Evolutionary conservation across 768 basidiomycete species (phyloP).

Genomic region (Panaeolus papilionaceus): DNA sequence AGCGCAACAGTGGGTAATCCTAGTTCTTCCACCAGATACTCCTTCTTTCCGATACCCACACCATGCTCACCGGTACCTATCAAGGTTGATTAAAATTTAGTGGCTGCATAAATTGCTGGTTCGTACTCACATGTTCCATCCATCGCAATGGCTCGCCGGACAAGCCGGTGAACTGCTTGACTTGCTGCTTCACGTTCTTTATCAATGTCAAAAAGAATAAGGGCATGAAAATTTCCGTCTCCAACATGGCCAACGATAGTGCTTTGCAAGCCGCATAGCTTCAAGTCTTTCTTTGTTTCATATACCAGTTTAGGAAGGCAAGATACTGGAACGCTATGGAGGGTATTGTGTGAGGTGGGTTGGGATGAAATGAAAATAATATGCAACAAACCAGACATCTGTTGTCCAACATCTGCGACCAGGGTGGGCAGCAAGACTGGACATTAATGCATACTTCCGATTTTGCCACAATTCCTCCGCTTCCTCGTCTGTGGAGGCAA

Average conservation of each 20-base stretch:
- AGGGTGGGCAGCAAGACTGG: slow-evolving; percentile 67
- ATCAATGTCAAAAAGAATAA: slow-evolving; percentile 66
- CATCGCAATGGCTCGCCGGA: slow-evolving; percentile 71
- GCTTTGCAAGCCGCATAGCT: slow-evolving; percentile 56
- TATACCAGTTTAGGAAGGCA: slow-evolving; percentile 71
- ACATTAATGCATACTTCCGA: slow-evolving; percentile 84
- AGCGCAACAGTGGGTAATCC: slow-evolving; percentile 82
- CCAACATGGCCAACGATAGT: slow-evolving; percentile 86
- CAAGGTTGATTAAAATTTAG: background rate
- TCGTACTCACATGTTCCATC: slow-evolving; percentile 76
- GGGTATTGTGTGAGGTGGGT: background rate
- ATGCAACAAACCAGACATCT: slow-evolving; percentile 76
- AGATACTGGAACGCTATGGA: slow-evolving; percentile 68
- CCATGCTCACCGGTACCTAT: slow-evolving; percentile 88
- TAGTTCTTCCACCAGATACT: slow-evolving; percentile 84
- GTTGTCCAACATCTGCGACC: slow-evolving; percentile 82
- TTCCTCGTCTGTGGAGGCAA: slow-evolving; percentile 77
- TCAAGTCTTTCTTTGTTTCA: slow-evolving; percentile 83
- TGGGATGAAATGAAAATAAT: background rate
- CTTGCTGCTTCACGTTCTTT: slow-evolving; percentile 60
- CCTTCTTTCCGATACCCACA: slow-evolving; percentile 85
- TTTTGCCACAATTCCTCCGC: slow-evolving; percentile 84
- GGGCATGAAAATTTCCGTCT: slow-evolving; percentile 65
- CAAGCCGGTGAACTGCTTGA: slow-evolving; percentile 71
- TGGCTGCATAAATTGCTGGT: background rate